Conservation (phyloP, 352 stramenopile genomes). For the Achlya hypogyna region DNA sequence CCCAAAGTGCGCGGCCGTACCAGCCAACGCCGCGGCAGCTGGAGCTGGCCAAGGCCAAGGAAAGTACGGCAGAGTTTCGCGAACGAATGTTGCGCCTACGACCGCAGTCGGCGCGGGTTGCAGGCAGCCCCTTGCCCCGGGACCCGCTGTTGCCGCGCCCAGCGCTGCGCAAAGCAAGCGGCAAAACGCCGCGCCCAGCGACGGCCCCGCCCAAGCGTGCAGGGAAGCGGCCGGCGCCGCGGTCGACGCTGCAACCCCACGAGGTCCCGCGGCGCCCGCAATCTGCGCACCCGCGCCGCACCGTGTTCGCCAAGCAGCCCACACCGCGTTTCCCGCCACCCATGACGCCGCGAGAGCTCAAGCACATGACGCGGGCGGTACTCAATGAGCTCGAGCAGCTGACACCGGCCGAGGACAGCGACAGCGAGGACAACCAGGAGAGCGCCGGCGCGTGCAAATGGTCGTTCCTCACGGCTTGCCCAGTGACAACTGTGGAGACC, state of each 20-base stretch:
- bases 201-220: not conserved
- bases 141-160: not conserved
- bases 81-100: conserved; percentile 10
- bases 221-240: not conserved
- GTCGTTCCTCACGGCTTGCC: not conserved
- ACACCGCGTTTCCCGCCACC: not conserved
- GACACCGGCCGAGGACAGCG: not conserved
- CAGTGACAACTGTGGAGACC: not conserved
- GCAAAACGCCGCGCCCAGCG: not conserved
- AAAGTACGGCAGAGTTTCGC: not conserved
- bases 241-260: not conserved
- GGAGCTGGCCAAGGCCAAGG: not conserved
- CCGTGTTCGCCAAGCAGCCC: not conserved
- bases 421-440: not conserved
- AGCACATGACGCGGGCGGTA: not conserved
- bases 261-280: not conserved
- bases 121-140: not conserved
- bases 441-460: not conserved
- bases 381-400: not conserved
- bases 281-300: not conserved
- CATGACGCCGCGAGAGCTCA: not conserved
- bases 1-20: not conserved
- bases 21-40: not conserved
- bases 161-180: not conserved
- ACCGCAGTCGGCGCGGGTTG: conserved; percentile 5